Percentiles rank a stretch among this genome's conserved stretches.
Conservation (phyloP, 768 basidiomycete species). For the Cubamyces lactineus region DNA sequence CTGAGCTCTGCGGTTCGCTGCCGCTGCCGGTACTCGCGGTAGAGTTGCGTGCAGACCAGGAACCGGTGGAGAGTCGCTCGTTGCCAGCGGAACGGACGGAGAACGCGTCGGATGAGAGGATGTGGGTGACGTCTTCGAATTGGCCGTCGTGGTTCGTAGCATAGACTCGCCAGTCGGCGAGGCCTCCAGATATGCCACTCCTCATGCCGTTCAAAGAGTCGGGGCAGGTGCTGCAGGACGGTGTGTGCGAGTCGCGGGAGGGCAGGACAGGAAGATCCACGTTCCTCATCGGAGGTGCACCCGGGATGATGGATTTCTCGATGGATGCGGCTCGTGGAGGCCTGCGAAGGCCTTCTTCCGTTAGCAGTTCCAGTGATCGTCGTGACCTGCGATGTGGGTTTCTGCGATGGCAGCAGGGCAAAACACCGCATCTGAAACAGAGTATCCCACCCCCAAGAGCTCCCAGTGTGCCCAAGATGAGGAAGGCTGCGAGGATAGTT, state of each 20-base stretch:
- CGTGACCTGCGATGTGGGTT: slow-evolving; percentile 1
- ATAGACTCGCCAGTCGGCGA: slow-evolving; percentile 22
- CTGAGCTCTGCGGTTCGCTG: background rate
- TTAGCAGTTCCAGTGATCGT: background rate
- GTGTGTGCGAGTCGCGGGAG: slow-evolving; percentile 16
- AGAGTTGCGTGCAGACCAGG: slow-evolving; percentile 8
- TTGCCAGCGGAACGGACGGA: slow-evolving; percentile 6
- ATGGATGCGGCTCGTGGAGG: background rate
- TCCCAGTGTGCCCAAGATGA: slow-evolving; percentile 21
- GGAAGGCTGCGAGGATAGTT: slow-evolving; percentile 23
- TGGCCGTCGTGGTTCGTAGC: slow-evolving; percentile 22
- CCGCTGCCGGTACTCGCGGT: slow-evolving; percentile 1
- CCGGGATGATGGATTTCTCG: slow-evolving; percentile 25
- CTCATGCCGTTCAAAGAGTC: slow-evolving; percentile 14
- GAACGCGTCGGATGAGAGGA: slow-evolving; percentile 29
- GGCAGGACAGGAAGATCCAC: slow-evolving; percentile 8
- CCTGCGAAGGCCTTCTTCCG: slow-evolving; percentile 15
- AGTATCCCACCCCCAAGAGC: slow-evolving; percentile 17
- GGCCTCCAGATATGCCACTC: slow-evolving; percentile 11
- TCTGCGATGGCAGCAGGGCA: slow-evolving; percentile 15
- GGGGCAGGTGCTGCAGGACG: slow-evolving; percentile 21
- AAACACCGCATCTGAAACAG: slow-evolving; percentile 26
- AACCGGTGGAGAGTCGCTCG: background rate
- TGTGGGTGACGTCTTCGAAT: slow-evolving; percentile 34
- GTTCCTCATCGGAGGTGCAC: background rate